Percentiles rank a stretch among this genome's conserved stretches.
phyloP scores from a whole-genome alignment of 176 grass and related monocot genomes.

The Canna indica region DNA sequence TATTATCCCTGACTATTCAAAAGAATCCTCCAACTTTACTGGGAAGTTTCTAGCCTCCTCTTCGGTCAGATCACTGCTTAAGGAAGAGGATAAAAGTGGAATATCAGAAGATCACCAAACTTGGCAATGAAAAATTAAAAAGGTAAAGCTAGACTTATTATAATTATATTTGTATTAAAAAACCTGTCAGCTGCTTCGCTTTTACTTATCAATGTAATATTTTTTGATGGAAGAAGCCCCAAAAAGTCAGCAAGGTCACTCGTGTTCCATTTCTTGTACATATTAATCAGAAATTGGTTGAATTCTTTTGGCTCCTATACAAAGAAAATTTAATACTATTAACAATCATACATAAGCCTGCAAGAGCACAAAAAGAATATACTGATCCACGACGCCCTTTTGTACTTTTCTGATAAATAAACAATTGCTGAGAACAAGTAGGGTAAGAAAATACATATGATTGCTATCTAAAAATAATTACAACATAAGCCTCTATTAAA shows the following conservation, averaged over 20 bases:
- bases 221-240: constrained; percentile 49
- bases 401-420: too few relatives aligned
- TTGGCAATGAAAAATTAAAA: neutral
- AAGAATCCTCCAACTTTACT: constrained; percentile 17
- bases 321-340: neutral
- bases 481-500: too few relatives aligned
- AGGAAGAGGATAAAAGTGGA: neutral
- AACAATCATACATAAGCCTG: neutral
- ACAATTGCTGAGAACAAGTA: too few relatives aligned
- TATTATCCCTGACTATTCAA: neutral
- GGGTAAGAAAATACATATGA: too few relatives aligned
- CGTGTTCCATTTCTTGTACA: constrained; percentile 34
- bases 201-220: constrained; percentile 67
- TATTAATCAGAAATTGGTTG: constrained; percentile 47
- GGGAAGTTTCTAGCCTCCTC: constrained; percentile 30
- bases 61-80: constrained; percentile 35
- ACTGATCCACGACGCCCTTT: too few relatives aligned
- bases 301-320: constrained; percentile 77
- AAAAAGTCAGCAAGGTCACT: constrained; percentile 46
- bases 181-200: constrained; percentile 91
- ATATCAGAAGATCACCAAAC: neutral
- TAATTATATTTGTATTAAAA: neutral
- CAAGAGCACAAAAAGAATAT: neutral
- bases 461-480: too few relatives aligned
- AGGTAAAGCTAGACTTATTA: too few relatives aligned